Conservation (phyloP, 202 grass and related monocot genomes). For the Hordeum pubiflorum region DNA sequence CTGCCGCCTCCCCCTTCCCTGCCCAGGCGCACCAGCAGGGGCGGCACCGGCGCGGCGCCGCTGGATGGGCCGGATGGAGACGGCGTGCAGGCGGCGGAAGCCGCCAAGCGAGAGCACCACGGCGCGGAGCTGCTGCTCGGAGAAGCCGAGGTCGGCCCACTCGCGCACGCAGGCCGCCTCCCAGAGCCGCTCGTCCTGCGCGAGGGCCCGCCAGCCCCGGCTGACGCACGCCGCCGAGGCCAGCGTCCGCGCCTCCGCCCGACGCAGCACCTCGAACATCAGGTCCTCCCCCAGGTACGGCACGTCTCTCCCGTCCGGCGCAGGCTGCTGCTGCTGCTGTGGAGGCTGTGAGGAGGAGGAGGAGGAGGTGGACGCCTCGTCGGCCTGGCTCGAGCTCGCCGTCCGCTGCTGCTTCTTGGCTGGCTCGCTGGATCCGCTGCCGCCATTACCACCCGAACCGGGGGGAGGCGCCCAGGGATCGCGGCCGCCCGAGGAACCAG, state of each 20-base stretch:
- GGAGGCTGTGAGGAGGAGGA: slow-evolving; percentile 20
- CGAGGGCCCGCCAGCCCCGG: slow-evolving; percentile 49
- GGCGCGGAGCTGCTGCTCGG: slow-evolving; percentile 36
- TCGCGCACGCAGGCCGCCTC: slow-evolving; percentile 64
- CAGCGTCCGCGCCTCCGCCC: slow-evolving; percentile 66
- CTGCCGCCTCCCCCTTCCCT: background rate
- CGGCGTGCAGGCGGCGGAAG: slow-evolving; percentile 49
- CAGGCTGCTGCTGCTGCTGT: background rate
- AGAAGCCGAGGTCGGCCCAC: slow-evolving; percentile 37
- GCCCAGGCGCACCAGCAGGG: background rate
- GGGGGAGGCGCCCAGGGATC: background rate
- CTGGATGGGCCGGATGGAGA: slow-evolving; percentile 36
- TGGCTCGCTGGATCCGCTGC: slow-evolving; percentile 1
- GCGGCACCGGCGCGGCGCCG: background rate
- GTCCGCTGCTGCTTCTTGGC: slow-evolving; percentile 44
- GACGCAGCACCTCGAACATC: slow-evolving; percentile 65
- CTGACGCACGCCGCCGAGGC: slow-evolving; percentile 60
- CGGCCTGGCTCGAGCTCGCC: slow-evolving; percentile 23
- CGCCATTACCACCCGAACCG: slow-evolving; percentile 4
- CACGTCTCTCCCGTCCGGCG: background rate
- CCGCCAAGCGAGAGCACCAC: slow-evolving; percentile 51
- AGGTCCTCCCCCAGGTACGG: slow-evolving; percentile 67
- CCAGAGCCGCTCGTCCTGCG: slow-evolving; percentile 73
- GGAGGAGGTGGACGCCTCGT: slow-evolving; percentile 14
- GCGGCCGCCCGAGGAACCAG: background rate